Evolutionary conservation across 306 rosid species (phyloP).

Genomic region (Prunus salicina): DNA sequence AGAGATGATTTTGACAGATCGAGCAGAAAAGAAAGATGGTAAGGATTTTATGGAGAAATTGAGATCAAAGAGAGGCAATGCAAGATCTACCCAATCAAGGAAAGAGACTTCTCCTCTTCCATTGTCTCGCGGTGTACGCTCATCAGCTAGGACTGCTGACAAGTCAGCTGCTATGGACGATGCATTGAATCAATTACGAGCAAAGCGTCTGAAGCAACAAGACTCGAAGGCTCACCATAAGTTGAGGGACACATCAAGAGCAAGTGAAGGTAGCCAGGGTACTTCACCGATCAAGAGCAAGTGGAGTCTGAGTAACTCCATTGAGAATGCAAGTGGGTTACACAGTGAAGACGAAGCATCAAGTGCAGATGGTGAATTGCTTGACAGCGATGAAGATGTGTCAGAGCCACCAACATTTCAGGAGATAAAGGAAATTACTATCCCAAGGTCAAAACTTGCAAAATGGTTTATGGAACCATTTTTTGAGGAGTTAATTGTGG

Average conservation of each 20-base stretch:
- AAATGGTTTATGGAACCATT: constrained; percentile 68
- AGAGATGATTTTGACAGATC: constrained; percentile 58
- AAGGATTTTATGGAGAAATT: constrained; percentile 44
- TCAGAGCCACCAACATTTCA: constrained; percentile 46
- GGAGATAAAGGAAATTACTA: constrained; percentile 51
- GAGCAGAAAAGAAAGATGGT: constrained; percentile 51
- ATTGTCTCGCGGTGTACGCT: constrained; percentile 39
- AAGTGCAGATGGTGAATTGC: constrained; percentile 28
- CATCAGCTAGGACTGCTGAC: constrained; percentile 55
- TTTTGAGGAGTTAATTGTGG: constrained; percentile 60
- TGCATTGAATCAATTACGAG: constrained; percentile 47
- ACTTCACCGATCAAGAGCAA: constrained; percentile 20
- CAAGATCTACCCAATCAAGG: constrained; percentile 18
- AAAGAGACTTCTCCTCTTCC: constrained; percentile 26
- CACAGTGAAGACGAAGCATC: constrained; percentile 50
- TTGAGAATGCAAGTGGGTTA: constrained; percentile 31
- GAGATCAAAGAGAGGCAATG: constrained; percentile 39
- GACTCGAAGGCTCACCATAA: constrained; percentile 15
- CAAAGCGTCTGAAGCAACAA: constrained; percentile 53
- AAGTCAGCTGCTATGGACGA: constrained; percentile 44
- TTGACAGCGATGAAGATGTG: constrained; percentile 43
- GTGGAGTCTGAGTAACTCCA: constrained; percentile 38
- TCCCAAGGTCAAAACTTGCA: constrained; percentile 56
- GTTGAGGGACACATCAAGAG: constrained; percentile 14
- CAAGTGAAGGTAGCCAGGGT: constrained; percentile 23